Conservation (phyloP, 2,329 filamentous ascomycete genomes). For the Alternaria atra region DNA sequence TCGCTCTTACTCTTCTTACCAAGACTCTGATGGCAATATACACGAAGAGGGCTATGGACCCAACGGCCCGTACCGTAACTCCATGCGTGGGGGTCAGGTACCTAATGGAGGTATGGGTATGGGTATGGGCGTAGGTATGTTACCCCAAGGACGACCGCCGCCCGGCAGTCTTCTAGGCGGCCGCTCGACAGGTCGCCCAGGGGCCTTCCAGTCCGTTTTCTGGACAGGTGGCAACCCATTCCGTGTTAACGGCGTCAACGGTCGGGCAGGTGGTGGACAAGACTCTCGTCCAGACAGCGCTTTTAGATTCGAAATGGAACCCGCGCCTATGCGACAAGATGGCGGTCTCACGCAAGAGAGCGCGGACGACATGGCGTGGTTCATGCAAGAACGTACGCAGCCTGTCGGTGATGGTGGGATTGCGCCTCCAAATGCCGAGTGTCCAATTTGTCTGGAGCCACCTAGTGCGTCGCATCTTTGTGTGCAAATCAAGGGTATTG, state of each 20-base stretch:
- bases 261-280: neutral
- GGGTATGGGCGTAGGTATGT: neutral
- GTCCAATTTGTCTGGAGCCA: conserved; percentile 23
- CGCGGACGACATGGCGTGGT: neutral
- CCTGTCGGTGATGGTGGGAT: neutral
- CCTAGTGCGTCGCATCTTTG: conserved; percentile 12
- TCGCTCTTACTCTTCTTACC: neutral
- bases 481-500: conserved; percentile 19
- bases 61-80: neutral
- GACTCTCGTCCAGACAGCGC: neutral
- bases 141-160: neutral
- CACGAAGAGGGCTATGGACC: conserved; percentile 1
- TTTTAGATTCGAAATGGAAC: neutral
- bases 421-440: conserved; percentile 10
- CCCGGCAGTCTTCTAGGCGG: neutral
- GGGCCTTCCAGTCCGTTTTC: neutral
- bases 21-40: neutral
- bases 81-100: neutral
- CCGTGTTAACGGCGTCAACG: neutral
- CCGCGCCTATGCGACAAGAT: neutral
- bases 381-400: conserved; percentile 12
- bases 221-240: conserved; percentile 1
- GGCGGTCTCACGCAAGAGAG: neutral
- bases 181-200: neutral
- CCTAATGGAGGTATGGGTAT: neutral